Evolutionary conservation across 257 asterid genomes (phyloP), one percentile per base, ranked within the genome.

Genomic region (Mentha longifolia): DNA sequence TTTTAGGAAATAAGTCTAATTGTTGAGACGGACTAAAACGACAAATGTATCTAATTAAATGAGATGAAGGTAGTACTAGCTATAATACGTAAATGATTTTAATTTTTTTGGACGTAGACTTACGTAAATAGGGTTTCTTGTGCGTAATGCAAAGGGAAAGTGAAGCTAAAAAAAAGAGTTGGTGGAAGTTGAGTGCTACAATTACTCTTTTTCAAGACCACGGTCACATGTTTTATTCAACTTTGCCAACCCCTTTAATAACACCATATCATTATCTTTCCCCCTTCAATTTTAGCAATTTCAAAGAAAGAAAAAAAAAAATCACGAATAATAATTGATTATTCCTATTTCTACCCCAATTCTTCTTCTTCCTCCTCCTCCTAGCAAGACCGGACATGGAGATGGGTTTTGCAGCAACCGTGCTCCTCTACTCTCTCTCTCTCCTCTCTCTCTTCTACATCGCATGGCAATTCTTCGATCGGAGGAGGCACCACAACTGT

Each of bases 181-280:
- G 86, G 80, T 87, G 88, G 92, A 62, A 64, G 88, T 87, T 87
- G 90, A 82, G 87, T 72, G 81, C 68, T 22, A 14, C 56, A 70
- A 76, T 67, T 71, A 67, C 61, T 65, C 72, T 62, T 68, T 46
- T 68, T 68, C 74, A 81, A 81, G 83, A 70, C 59, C 22, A 73
- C 11, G 16, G 71, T 81, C 87, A 77, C 78, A 78, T 70, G 79
- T 76, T 79, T 7, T 76, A 1, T 10, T 17, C 76, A 63, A 60
- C 68, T 76, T 74, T 31, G 31, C 70, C 47, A 46, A 37, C 68
- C 63, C 61, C 62, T 54, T 35, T 30, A 65, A 69, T 63, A 57
- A 35, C 50, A 42, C 42, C 51, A 12, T 19, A 20, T 54, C 15
- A 37, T 3, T 50, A 3, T 17, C 42, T 42, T 7, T 14, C 59